phyloP scores from a whole-genome alignment of 2,329 filamentous ascomycete genomes.

The Elsinoe batatas region DNA sequence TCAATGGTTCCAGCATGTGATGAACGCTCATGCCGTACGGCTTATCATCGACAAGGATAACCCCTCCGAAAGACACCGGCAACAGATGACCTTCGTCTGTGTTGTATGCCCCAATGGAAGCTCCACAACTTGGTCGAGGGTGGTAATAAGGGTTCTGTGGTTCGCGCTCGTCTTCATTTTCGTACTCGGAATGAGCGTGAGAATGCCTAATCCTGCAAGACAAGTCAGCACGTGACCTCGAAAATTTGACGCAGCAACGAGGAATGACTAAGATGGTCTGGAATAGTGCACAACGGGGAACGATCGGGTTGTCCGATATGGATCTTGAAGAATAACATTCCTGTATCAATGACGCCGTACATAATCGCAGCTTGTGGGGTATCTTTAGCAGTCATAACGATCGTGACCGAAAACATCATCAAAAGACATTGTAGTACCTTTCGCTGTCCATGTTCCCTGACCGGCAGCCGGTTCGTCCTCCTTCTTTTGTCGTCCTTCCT shows the following conservation, averaged over 20 bases:
- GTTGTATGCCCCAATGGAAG: conserved; percentile 78
- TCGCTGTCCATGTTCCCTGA: conserved; percentile 10
- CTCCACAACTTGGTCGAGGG: conserved; percentile 67
- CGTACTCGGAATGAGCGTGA: conserved; percentile 1
- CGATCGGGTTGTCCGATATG: neutral
- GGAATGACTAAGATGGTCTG: neutral
- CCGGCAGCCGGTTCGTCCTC: conserved; percentile 23
- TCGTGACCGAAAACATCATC: conserved; percentile 12
- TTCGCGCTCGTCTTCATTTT: neutral
- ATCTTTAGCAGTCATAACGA: conserved; percentile 10
- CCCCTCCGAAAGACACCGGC: conserved; percentile 81
- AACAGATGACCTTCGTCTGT: conserved; percentile 76
- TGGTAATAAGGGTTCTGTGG: conserved; percentile 63
- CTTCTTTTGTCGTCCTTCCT: conserved; percentile 6
- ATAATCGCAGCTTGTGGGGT: conserved; percentile 13
- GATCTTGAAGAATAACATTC: conserved; percentile 2
- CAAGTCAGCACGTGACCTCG: conserved; percentile 1
- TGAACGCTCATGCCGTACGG: conserved; percentile 94
- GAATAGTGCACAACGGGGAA: neutral
- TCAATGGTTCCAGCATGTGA: conserved; percentile 73
- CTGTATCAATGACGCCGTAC: conserved; percentile 2
- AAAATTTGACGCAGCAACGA: neutral
- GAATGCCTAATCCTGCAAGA: neutral
- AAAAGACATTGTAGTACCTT: conserved; percentile 16
- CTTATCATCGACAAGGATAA: conserved; percentile 74